A percentile compares a stretch with the other conserved stretches of the same genome.
phyloP scores from a whole-genome alignment of 2,329 filamentous ascomycete genomes.

The Penicillium sclerotigenum region DNA sequence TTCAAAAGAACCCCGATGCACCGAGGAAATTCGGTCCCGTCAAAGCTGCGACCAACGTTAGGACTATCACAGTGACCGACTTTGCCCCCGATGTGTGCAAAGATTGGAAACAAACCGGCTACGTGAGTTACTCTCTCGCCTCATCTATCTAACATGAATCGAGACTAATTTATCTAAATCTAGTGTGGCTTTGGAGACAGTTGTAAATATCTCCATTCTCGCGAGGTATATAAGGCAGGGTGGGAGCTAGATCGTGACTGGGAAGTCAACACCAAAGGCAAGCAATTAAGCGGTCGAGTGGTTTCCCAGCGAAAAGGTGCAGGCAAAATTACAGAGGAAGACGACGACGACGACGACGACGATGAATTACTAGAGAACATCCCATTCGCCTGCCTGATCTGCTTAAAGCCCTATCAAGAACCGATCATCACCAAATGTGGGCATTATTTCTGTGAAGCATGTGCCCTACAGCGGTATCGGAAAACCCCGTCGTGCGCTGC shows the following conservation, averaged over 20 bases:
- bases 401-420: constrained; percentile 70
- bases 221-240: constrained; percentile 72
- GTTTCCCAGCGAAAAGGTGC: constrained; percentile 47
- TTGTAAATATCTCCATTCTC: constrained; percentile 67
- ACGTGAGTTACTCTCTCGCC: constrained; percentile 3
- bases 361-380: constrained; percentile 75
- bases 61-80: constrained; percentile 85
- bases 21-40: constrained; percentile 74
- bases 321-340: constrained; percentile 47
- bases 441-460: constrained; percentile 93
- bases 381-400: constrained; percentile 86
- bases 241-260: constrained; percentile 96
- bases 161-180: constrained; percentile 42
- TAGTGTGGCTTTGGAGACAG: constrained; percentile 65
- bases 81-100: constrained; percentile 94
- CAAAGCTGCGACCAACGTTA: constrained; percentile 81
- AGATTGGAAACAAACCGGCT: constrained; percentile 80
- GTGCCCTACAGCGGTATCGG: constrained; percentile 79
- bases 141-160: constrained; percentile 49
- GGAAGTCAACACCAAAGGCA: constrained; percentile 73
- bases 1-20: constrained; percentile 76
- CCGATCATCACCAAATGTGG: constrained; percentile 87
- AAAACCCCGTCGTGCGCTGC: constrained; percentile 84
- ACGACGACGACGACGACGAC: constrained; percentile 58
- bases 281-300: constrained; percentile 44